A percentile compares a stretch with the other conserved stretches of the same genome.
Evolutionary conservation across 441 rosid genomes (phyloP).

Genomic region (Syzygium malaccense): DNA sequence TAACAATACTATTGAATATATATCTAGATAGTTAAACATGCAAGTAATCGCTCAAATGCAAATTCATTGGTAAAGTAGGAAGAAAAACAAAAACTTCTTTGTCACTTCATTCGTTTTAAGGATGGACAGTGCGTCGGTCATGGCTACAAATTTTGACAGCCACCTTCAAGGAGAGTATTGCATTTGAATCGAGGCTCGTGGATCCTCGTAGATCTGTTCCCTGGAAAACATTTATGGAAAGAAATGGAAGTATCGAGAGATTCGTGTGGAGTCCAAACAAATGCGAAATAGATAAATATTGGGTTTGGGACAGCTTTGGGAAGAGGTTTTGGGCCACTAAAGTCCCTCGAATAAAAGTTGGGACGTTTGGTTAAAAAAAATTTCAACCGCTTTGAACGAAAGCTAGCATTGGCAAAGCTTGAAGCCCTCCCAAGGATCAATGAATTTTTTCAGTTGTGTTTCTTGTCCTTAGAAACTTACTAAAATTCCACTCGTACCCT

Average conservation of each 20-base stretch:
- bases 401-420: rapidly evolving
- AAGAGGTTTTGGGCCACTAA: background rate
- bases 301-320: background rate
- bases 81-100: rapidly evolving
- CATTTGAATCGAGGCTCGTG: rapidly evolving
- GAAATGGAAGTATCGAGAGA: background rate
- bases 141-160: background rate
- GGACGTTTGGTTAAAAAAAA: background rate
- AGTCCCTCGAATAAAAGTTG: background rate
- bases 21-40: rapidly evolving
- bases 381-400: background rate
- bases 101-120: no score
- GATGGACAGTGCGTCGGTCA: no score
- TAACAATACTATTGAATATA: rapidly evolving
- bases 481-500: background rate
- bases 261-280: background rate
- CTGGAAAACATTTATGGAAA: rapidly evolving
- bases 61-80: background rate
- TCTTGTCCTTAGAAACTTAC: background rate
- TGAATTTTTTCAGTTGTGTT: background rate
- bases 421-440: background rate
- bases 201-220: background rate
- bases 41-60: rapidly evolving
- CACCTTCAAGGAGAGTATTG: rapidly evolving
- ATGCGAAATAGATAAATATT: background rate